Evolutionary conservation across 441 rosid genomes (phyloP).

Genomic region (Breynia disticha): DNA sequence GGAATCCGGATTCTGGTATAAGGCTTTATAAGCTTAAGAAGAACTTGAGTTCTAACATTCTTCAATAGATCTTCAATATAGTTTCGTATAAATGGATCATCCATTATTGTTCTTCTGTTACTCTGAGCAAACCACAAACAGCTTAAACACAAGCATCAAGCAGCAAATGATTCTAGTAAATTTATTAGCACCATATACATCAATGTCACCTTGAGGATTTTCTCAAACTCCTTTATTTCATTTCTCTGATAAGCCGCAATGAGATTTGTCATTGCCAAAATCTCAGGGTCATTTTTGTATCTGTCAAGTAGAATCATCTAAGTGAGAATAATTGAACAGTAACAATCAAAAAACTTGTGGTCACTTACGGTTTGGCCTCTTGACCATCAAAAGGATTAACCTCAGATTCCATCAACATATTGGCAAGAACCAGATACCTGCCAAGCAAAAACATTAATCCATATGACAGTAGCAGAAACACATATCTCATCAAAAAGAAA

Average conservation of each 20-base stretch:
- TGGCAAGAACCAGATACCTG: slow-evolving; percentile 95
- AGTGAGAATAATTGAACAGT: too few relatives aligned
- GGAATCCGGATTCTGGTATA: slow-evolving; percentile 94
- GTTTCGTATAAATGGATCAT: slow-evolving; percentile 88
- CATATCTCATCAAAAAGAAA: background rate
- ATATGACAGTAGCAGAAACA: background rate
- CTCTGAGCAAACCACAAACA: slow-evolving; percentile 40
- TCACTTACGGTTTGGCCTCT: slow-evolving; percentile 98
- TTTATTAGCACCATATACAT: background rate
- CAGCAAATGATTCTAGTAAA: background rate
- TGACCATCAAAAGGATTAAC: slow-evolving; percentile 99
- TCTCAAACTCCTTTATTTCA: slow-evolving; percentile 94
- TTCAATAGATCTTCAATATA: slow-evolving; percentile 94
- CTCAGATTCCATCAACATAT: slow-evolving; percentile 99
- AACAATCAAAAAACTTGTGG: background rate
- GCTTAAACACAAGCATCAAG: background rate
- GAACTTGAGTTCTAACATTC: slow-evolving; percentile 96
- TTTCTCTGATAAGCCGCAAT: slow-evolving; percentile 97
- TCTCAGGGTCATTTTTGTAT: slow-evolving; percentile 98
- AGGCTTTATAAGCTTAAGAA: slow-evolving; percentile 94
- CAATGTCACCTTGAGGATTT: slow-evolving; percentile 73
- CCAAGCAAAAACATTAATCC: background rate
- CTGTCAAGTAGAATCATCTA: slow-evolving; percentile 21
- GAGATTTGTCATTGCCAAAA: slow-evolving; percentile 95
- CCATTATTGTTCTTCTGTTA: slow-evolving; percentile 93